Percentiles rank a stretch among this genome's conserved stretches.
Evolutionary conservation across 441 rosid genomes (phyloP).

Genomic region (Adansonia rubrostipa): DNA sequence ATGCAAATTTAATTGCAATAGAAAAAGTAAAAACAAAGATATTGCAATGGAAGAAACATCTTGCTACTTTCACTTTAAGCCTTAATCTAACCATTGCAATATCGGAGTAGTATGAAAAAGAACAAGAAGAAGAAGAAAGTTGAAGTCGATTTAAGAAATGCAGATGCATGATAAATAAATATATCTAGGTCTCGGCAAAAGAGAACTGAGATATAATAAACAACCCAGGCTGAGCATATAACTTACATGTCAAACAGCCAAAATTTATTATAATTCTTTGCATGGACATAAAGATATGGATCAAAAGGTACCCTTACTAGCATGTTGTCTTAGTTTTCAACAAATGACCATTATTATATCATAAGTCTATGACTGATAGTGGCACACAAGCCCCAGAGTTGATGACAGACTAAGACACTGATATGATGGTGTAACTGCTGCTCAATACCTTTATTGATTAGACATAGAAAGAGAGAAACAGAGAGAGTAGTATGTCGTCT

Average conservation of each 20-base stretch:
- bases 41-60: neutral
- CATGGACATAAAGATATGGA: neutral
- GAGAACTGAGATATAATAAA: neutral
- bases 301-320: neutral
- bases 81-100: neutral
- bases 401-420: neutral
- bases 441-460: neutral
- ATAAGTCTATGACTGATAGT: neutral
- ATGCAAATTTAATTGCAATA: neutral
- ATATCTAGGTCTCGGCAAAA: neutral
- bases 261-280: neutral
- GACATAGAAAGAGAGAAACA: neutral
- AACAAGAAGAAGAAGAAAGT: neutral
- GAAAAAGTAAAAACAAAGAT: neutral
- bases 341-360: neutral
- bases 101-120: too few relatives aligned
- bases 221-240: neutral
- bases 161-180: neutral
- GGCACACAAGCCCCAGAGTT: neutral
- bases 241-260: neutral
- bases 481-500: neutral
- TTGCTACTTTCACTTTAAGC: neutral
- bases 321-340: neutral
- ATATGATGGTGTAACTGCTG: conserved; percentile 7
- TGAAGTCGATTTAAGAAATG: neutral